phyloP scores from a whole-genome alignment of 75 land plant species.

The Sequoiadendron giganteum region DNA sequence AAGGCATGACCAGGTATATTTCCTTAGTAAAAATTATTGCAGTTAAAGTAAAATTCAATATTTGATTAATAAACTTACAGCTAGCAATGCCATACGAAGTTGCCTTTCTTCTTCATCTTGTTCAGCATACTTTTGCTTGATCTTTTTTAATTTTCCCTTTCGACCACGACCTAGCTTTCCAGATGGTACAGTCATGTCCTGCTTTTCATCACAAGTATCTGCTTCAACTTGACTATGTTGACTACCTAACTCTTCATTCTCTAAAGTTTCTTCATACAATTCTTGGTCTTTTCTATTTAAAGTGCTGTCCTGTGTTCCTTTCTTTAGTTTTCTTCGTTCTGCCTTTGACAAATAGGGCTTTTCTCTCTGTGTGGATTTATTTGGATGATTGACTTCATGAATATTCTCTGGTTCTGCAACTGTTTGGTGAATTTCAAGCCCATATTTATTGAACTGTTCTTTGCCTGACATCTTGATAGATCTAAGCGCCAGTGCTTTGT shows the following conservation, averaged over 20 bases:
- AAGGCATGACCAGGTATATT: not conserved
- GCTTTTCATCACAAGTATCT: conserved; percentile 18
- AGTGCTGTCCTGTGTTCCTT: conserved; percentile 38
- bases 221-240: not conserved
- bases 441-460: conserved; percentile 26
- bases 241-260: not conserved
- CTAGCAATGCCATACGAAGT: conserved; percentile 87
- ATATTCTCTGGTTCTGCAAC: conserved; percentile 22
- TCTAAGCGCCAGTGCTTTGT: conserved; percentile 79
- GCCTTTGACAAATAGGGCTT: conserved; percentile 94
- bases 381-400: conserved; percentile 21
- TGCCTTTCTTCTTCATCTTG: conserved; percentile 96
- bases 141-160: conserved; percentile 87
- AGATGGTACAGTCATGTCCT: conserved; percentile 16
- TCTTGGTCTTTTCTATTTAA: conserved; percentile 18
- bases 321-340: conserved; percentile 89
- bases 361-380: conserved; percentile 46
- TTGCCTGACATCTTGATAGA: conserved; percentile 26
- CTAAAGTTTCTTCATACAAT: conserved; percentile 11
- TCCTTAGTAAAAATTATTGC: not conserved
- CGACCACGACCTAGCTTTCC: conserved; percentile 79
- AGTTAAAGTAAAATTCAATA: not conserved
- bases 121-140: conserved; percentile 77
- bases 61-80: conserved; percentile 55
- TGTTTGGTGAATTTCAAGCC: conserved; percentile 27